Base-by-base conservation (phyloP, 2,329 filamentous ascomycete genomes). In the Venturia nashicola region DNA sequence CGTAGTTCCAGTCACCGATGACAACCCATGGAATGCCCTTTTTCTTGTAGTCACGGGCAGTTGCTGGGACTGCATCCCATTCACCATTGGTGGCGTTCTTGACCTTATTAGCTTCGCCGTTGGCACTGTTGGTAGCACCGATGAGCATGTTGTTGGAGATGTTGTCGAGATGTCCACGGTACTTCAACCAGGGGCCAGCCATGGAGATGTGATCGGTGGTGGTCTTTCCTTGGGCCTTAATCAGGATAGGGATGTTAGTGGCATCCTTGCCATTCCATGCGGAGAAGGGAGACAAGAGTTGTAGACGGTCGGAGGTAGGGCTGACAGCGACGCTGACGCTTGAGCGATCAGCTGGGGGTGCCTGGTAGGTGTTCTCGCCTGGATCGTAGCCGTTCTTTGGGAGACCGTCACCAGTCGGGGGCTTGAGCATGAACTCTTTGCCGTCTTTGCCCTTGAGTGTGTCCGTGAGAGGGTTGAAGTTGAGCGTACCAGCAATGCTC, bases 61-160 rank as follows among this genome's bases (percentile, higher is more conserved):
- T 92, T 67, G 89, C 91, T 65, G 94, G 94, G 65, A 99, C 94
- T 66, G 90, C 89, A 74, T 88, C 91, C 76, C 85, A 93, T 70
- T 92, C 86, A 71, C 87, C 90, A 67, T 82, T 96, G 72, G 89
- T 87, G 78, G 84, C 80, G 86, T 99, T 97, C 84, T 90, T 88
- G 77, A 99, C 82, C 84, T 95, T 96, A 86, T 99, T 99, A 72
- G 91, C 92, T 83, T 97, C 91, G 66, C 88, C 91, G 79, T 97
- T 99, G 74, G 89, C 92, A 72, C 88, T 87, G 81, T 97, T 99
- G 80, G 91, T 90, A 73, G 94, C 94, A 81, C 93, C 93, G 71
- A 97, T 97, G 77, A 97, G 80, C 91, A 97, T 96, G 85, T 97
- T 97, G 87, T 97, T 97, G 75, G 92, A 97, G 81, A 97, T 97